Evolutionary conservation across 352 stramenopile genomes (phyloP).

Genomic region (Globisporangium apiculatum): DNA sequence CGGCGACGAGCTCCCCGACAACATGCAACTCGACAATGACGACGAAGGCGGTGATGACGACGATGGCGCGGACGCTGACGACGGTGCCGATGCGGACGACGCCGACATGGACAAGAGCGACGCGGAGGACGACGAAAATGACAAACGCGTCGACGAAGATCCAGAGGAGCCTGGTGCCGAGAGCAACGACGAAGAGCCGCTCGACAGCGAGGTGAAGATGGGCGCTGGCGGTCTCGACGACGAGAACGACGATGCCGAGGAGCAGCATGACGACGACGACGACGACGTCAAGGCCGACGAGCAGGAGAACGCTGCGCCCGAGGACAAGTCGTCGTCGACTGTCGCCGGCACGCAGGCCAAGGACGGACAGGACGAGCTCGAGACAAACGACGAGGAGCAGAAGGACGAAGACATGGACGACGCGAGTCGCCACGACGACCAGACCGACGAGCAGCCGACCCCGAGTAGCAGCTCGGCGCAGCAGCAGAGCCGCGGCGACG

Average conservation of each 20-base stretch:
- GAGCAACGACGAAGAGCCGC: slow-evolving; percentile 49
- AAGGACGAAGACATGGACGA: slow-evolving; percentile 37
- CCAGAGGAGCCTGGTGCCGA: slow-evolving; percentile 24
- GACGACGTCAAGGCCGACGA: slow-evolving; percentile 43
- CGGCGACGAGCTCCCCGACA: slow-evolving; percentile 68
- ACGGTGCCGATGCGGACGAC: slow-evolving; percentile 35
- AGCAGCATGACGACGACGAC: slow-evolving; percentile 60
- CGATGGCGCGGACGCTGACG: slow-evolving; percentile 33
- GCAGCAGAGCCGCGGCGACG: slow-evolving; percentile 41
- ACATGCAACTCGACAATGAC: slow-evolving; percentile 82
- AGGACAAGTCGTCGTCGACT: slow-evolving; percentile 41
- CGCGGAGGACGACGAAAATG: slow-evolving; percentile 30
- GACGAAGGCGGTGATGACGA: slow-evolving; percentile 28
- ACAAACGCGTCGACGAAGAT: slow-evolving; percentile 36
- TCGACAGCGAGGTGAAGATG: slow-evolving; percentile 64
- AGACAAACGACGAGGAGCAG: slow-evolving; percentile 40
- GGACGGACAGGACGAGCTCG: slow-evolving; percentile 71
- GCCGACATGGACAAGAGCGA: slow-evolving; percentile 44
- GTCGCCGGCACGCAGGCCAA: slow-evolving; percentile 76
- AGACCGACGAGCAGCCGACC: slow-evolving; percentile 38
- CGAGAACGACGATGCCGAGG: slow-evolving; percentile 56
- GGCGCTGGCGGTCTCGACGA: slow-evolving; percentile 68
- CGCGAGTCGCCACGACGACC: slow-evolving; percentile 14
- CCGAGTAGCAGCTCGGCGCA: slow-evolving; percentile 46
- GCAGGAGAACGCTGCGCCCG: slow-evolving; percentile 30